These are phyloP conservation scores for Leccinum subatratum DNA, from an alignment of 1,284 basidiomycete genomes.

Conservation along the genomic window DNA sequence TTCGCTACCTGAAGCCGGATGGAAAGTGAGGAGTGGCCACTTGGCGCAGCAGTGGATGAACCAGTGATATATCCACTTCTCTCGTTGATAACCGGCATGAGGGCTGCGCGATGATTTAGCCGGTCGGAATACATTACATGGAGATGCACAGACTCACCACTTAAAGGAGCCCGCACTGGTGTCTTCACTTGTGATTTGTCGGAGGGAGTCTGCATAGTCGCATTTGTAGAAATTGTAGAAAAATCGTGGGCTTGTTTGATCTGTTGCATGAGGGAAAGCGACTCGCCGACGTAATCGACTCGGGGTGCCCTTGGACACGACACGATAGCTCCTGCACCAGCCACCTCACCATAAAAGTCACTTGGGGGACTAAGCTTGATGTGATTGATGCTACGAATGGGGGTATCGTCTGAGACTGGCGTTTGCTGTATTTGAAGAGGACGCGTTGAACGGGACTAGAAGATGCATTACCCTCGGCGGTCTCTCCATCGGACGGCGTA, in stretches of 20 bases:
- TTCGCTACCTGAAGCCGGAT: slow-evolving; percentile 72
- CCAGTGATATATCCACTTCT: slow-evolving; percentile 13
- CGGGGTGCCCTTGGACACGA: slow-evolving; percentile 43
- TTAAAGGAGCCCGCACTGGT: slow-evolving; percentile 1
- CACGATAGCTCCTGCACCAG: slow-evolving; percentile 44
- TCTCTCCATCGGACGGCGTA: slow-evolving; percentile 59
- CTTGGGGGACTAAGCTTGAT: slow-evolving; percentile 63
- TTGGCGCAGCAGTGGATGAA: slow-evolving; percentile 30
- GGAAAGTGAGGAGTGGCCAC: slow-evolving; percentile 52
- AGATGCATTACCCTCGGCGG: slow-evolving; percentile 38
- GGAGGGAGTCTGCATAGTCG: slow-evolving; percentile 32
- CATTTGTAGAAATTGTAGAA: slow-evolving; percentile 63
- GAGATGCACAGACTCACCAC: slow-evolving; percentile 16
- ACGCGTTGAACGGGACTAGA: slow-evolving; percentile 38
- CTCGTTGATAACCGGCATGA: slow-evolving; percentile 14
- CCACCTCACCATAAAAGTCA: slow-evolving; percentile 49
- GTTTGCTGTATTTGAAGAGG: slow-evolving; percentile 43
- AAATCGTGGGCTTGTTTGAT: slow-evolving; percentile 71
- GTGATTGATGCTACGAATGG: slow-evolving; percentile 68
- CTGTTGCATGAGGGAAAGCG: slow-evolving; percentile 66
- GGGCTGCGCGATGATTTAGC: slow-evolving; percentile 13
- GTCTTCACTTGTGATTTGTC: slow-evolving; percentile 14
- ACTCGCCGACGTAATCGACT: slow-evolving; percentile 70
- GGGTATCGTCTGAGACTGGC: slow-evolving; percentile 38
- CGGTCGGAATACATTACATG: slow-evolving; percentile 2